A percentile compares a stretch with the other conserved stretches of the same genome.
Evolutionary conservation across 1,284 basidiomycete species (phyloP).

Genomic region (Apiotrichum montevideense): DNA sequence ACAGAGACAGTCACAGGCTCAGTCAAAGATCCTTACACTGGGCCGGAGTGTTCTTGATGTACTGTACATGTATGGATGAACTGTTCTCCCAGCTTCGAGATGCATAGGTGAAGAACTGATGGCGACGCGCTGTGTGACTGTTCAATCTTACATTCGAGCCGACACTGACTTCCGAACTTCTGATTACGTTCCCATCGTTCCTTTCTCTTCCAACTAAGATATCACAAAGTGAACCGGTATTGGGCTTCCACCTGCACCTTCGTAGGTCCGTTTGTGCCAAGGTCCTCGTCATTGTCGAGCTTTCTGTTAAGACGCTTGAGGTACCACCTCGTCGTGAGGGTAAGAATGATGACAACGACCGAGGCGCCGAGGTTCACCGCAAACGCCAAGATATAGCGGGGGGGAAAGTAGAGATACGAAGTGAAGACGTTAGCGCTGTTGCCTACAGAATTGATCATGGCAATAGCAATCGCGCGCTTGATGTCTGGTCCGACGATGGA

Average conservation of each 20-base stretch:
- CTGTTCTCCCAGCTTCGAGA: too few relatives aligned
- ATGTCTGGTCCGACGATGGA: slow-evolving; percentile 42
- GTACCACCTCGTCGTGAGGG: slow-evolving; percentile 29
- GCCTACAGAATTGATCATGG: slow-evolving; percentile 42
- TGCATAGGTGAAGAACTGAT: too few relatives aligned
- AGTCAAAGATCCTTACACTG: too few relatives aligned
- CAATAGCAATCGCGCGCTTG: slow-evolving; percentile 43
- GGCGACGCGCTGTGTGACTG: too few relatives aligned
- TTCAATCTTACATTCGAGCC: too few relatives aligned
- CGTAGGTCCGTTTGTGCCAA: slow-evolving; percentile 33
- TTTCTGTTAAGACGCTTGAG: slow-evolving; percentile 35
- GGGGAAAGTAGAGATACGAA: slow-evolving; percentile 39
- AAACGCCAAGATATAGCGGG: slow-evolving; percentile 39
- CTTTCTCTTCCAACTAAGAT: too few relatives aligned
- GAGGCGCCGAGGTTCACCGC: slow-evolving; percentile 39
- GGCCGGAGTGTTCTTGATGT: too few relatives aligned
- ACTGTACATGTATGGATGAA: too few relatives aligned
- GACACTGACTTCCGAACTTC: too few relatives aligned
- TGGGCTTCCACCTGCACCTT: slow-evolving; percentile 33
- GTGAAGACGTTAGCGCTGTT: slow-evolving; percentile 46
- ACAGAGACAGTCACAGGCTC: too few relatives aligned
- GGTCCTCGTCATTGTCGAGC: slow-evolving; percentile 38
- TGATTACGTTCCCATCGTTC: too few relatives aligned
- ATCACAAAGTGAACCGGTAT: slow-evolving; percentile 44
- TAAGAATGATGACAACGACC: slow-evolving; percentile 28